A percentile compares a stretch with the other conserved stretches of the same genome.
Conservation (phyloP, 306 rosid species). For the Fagus sylvatica region DNA sequence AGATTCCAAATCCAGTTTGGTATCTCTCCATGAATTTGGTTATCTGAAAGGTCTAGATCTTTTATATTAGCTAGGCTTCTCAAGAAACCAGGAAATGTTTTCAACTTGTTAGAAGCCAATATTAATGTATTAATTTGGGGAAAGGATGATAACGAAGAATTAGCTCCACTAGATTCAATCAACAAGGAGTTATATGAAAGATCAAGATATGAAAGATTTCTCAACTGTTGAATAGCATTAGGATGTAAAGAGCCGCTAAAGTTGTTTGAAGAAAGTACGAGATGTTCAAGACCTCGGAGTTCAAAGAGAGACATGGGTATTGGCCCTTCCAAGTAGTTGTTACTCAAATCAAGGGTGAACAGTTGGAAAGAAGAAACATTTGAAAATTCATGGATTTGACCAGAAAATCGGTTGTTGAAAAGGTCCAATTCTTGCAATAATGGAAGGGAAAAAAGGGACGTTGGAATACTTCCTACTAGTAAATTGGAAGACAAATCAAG, state of each 20-base stretch:
- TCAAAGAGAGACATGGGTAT: slow-evolving; percentile 2
- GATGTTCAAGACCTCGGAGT: neutral
- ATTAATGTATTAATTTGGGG: neutral
- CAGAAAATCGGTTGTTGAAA: slow-evolving; percentile 4
- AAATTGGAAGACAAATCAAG: neutral
- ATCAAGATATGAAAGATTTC: slow-evolving; percentile 14
- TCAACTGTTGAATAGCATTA: neutral
- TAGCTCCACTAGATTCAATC: neutral
- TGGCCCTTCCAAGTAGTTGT: slow-evolving; percentile 18
- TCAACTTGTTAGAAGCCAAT: neutral
- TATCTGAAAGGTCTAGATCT: neutral
- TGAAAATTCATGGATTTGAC: slow-evolving; percentile 3
- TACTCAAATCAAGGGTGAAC: neutral
- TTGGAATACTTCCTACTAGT: neutral
- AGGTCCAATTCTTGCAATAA: neutral
- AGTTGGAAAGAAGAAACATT: neutral
- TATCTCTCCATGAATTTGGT: neutral
- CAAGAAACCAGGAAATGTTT: neutral
- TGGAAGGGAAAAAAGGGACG: neutral
- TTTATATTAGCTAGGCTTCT: neutral
- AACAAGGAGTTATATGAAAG: slow-evolving; percentile 5
- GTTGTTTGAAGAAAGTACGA: slow-evolving; percentile 22
- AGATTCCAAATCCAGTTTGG: neutral
- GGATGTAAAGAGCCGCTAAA: slow-evolving; percentile 13
- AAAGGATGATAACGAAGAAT: neutral